Evolutionary conservation across 176 grass and related monocot genomes (phyloP).

Genomic region (Bothriochloa decipiens): DNA sequence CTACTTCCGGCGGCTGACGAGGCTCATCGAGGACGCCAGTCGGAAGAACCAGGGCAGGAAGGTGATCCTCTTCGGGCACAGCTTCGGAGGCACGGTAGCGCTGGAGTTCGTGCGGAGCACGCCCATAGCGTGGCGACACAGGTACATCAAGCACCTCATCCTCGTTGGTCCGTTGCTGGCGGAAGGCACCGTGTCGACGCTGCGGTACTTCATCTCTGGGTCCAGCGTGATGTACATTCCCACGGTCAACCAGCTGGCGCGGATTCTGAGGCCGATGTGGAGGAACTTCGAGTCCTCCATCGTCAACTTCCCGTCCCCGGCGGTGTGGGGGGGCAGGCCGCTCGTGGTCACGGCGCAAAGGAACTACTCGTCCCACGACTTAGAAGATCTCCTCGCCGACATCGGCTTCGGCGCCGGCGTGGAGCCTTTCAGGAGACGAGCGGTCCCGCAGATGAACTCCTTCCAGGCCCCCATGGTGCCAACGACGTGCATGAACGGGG

Average conservation of each 20-base stretch:
- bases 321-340: neutral
- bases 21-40: neutral
- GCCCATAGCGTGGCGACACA: neutral
- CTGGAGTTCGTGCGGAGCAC: neutral
- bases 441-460: neutral
- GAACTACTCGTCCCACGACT: neutral
- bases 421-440: neutral
- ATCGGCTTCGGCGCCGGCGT: neutral
- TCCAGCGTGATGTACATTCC: neutral
- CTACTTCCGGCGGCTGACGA: conserved; percentile 2
- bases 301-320: neutral
- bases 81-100: neutral
- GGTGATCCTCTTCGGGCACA: conserved; percentile 17
- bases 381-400: neutral
- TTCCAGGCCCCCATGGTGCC: neutral
- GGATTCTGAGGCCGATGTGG: neutral
- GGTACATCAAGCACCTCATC: conserved; percentile 22
- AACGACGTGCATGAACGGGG: conserved; percentile 3
- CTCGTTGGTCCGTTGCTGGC: neutral
- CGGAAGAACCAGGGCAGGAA: neutral
- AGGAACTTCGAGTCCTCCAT: neutral
- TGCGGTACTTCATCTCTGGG: neutral
- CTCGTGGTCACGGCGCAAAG: neutral
- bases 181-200: neutral
- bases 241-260: neutral